Evolutionary conservation across 2,329 filamentous ascomycete genomes (phyloP), one percentile per base, ranked within the genome.

Genomic region (Botrytis elliptica): DNA sequence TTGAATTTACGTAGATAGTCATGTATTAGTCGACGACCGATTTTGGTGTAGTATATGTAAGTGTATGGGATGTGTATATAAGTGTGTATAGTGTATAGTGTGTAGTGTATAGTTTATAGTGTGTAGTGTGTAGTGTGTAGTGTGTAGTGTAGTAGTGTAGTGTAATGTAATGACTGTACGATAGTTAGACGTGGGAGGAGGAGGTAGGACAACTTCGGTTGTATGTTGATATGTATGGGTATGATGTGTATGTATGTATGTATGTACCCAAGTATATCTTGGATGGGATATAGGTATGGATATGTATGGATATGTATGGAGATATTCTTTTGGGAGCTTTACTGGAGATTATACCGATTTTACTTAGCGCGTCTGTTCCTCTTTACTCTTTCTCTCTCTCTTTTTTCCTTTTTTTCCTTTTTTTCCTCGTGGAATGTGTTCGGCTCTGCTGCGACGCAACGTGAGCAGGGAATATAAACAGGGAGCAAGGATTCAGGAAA

Each of bases 321-420:
- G 18, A 33, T 42, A 55, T 55, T 40, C 49, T 68, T 42, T 68
- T 42, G 42, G 40, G 65, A 55, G 29, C 25, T 55, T 68, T 29
- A 49, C 46, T 68, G 36, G 46, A 68, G 65, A 68, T 67, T n/a
- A 68, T 68, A 55, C 52, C n/a, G 25, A 55, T 55, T 55, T 1
- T 29, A 55, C 52, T 55, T 55, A 57, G 66, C 66, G 49, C 66
- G 66, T n/a, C 66, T 68, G 66, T 57, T 68, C 36, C 46, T 68
- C 52, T 29, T 29, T n/a, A 29, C 52, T 55, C n/a, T 29, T 25
- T 55, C 52, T n/a, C 10, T 25, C 10, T 25, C 46, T 52, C 49
- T 52, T 36, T 33, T 33, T 40, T 67, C 55, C 33, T 57, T 49
- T 36, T 49, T 55, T 40, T 14, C 2, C 46, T 49, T 36, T 49